phyloP scores from a whole-genome alignment of 345 rosid species.

The Geranium brycei region DNA sequence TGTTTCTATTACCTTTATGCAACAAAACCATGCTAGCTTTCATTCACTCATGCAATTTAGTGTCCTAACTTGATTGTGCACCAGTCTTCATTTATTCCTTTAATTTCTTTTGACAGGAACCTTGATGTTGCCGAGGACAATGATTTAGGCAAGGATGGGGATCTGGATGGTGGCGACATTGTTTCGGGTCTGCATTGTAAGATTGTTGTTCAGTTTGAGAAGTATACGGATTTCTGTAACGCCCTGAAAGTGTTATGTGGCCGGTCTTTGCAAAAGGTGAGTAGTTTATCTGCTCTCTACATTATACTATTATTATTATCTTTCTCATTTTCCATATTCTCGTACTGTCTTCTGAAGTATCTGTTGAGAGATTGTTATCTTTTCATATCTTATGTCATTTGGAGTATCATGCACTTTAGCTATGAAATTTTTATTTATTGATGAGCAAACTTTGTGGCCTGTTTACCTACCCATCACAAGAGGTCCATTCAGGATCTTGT shows the following conservation, averaged over 20 bases:
- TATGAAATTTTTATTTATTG: neutral
- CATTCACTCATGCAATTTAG: neutral
- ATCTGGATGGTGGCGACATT: slow-evolving; percentile 33
- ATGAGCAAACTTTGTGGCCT: neutral
- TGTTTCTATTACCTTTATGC: neutral
- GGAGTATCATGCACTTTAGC: neutral
- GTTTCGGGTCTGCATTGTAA: slow-evolving; percentile 83
- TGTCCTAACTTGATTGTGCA: slow-evolving; percentile 9
- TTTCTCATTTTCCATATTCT: neutral
- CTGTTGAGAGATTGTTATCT: neutral
- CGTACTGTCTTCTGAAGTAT: neutral
- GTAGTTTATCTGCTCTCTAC: neutral
- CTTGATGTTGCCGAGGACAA: slow-evolving; percentile 77
- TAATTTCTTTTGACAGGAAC: slow-evolving; percentile 44
- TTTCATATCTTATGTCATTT: neutral
- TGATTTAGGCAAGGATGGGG: slow-evolving; percentile 40
- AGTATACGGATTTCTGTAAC: slow-evolving; percentile 49
- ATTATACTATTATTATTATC: neutral
- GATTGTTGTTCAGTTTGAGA: slow-evolving; percentile 83
- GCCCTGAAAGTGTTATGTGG: slow-evolving; percentile 70
- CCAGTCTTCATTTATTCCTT: slow-evolving; percentile 11
- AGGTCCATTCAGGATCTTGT: neutral
- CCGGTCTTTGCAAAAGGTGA: slow-evolving; percentile 74
- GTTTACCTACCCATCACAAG: no score
- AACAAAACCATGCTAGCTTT: neutral